Conservation (phyloP, 139 green algal genomes). For the Gonium pectorale region DNA sequence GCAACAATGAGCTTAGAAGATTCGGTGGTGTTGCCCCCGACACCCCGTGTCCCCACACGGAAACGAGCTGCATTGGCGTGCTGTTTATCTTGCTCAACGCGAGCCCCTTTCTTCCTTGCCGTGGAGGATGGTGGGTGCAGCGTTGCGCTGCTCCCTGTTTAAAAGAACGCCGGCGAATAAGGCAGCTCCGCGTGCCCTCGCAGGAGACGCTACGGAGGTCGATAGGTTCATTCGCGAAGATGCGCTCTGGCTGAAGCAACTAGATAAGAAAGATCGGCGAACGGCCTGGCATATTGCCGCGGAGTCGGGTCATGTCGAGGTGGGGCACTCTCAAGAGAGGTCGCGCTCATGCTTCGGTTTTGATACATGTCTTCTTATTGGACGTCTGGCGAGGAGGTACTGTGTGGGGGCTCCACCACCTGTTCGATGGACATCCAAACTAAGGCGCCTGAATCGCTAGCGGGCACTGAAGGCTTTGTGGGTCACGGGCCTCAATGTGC, state of each 20-base stretch:
- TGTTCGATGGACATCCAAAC: not conserved
- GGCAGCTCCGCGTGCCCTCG: not conserved
- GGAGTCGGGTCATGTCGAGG: constrained; percentile 10
- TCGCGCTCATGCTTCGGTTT: not conserved
- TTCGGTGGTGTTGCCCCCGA: too few species aligned
- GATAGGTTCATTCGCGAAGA: not conserved
- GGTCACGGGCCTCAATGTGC: not conserved
- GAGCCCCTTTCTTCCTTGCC: constrained; percentile 11
- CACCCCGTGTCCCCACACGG: too few species aligned
- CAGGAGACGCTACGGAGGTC: constrained; percentile 6
- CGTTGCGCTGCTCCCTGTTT: not conserved
- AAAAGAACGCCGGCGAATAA: not conserved
- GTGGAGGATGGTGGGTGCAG: constrained; percentile 32
- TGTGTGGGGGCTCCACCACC: not conserved
- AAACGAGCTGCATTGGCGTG: not conserved
- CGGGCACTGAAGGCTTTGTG: not conserved
- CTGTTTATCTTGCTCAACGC: not conserved
- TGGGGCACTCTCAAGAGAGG: not conserved
- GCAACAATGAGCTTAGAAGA: too few species aligned
- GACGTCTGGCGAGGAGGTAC: too few species aligned
- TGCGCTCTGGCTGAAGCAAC: not conserved
- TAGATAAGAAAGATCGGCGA: not conserved
- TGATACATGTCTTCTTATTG: not conserved
- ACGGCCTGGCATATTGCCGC: constrained; percentile 21
- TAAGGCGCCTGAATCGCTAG: not conserved